Conservation (phyloP, 2,329 filamentous ascomycete genomes). For the Conoideocrella luteorostrata region DNA sequence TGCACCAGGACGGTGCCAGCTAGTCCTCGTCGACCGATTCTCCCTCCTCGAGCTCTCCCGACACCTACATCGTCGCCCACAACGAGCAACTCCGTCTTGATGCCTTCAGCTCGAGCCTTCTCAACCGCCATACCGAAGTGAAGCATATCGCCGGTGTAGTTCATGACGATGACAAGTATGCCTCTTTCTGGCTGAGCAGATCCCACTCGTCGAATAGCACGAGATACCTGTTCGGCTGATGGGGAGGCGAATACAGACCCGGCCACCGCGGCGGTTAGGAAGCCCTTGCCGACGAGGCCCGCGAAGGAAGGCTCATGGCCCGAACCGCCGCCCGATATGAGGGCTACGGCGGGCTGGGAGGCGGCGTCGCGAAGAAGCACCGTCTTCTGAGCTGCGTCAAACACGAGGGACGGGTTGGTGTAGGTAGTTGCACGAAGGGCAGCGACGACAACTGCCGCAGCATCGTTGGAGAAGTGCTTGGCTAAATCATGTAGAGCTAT, state of each 20-base stretch:
- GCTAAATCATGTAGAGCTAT: too few species aligned
- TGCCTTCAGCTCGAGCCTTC: constrained; percentile 56
- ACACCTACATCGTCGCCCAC: constrained; percentile 71
- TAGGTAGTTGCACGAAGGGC: constrained; percentile 19
- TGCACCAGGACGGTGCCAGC: constrained; percentile 60
- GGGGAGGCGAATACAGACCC: constrained; percentile 73
- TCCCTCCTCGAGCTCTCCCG: constrained; percentile 27
- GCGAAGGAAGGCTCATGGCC: constrained; percentile 70
- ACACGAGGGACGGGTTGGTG: constrained; percentile 21
- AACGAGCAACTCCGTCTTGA: constrained; percentile 50
- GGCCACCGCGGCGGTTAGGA: constrained; percentile 63
- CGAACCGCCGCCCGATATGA: constrained; percentile 56
- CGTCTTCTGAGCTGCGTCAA: constrained; percentile 20
- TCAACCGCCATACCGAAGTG: constrained; percentile 72
- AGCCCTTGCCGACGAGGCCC: constrained; percentile 61
- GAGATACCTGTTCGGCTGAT: constrained; percentile 63
- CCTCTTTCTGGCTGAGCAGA: constrained; percentile 45
- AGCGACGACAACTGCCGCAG: constrained; percentile 15
- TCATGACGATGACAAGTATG: constrained; percentile 67
- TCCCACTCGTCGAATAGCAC: constrained; percentile 56
- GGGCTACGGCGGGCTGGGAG: constrained; percentile 11
- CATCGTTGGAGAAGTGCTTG: constrained; percentile 18
- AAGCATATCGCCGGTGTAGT: constrained; percentile 65
- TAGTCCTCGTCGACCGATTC: neutral
- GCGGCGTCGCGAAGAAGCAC: constrained; percentile 15